These are phyloP conservation scores for Torrubiella hemipterigena DNA, from an alignment of 2,329 filamentous ascomycete species.

Conservation along the genomic window DNA sequence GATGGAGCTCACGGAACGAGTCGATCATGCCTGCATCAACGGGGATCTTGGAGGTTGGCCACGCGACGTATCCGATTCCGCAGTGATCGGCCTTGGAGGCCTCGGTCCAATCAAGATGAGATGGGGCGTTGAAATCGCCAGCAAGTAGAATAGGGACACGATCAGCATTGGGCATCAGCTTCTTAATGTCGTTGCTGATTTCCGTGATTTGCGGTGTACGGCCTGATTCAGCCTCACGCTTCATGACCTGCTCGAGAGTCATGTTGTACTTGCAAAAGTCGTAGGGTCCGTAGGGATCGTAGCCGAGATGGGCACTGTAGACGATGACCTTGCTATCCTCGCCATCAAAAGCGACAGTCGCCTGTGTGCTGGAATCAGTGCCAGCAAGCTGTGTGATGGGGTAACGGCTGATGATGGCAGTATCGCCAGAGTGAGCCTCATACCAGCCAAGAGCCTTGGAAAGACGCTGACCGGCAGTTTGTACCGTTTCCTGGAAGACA, in stretches of 20 bases:
- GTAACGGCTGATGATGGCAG: slow-evolving; percentile 25
- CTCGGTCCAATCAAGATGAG: slow-evolving; percentile 28
- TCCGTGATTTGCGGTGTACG: slow-evolving; percentile 25
- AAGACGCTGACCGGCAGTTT: slow-evolving; percentile 18
- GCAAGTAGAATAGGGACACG: slow-evolving; percentile 21
- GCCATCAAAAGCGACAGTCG: slow-evolving; percentile 22
- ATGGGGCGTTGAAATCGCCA: slow-evolving; percentile 31
- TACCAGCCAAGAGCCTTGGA: slow-evolving; percentile 27
- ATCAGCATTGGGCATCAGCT: slow-evolving; percentile 17
- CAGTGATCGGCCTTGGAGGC: slow-evolving; percentile 21
- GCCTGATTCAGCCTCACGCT: slow-evolving; percentile 20
- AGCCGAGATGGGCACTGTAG: slow-evolving; percentile 24
- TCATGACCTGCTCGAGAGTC: slow-evolving; percentile 18
- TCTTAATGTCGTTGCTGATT: slow-evolving; percentile 20
- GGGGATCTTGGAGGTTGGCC: slow-evolving; percentile 25
- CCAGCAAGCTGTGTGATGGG: slow-evolving; percentile 20
- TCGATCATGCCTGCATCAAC: slow-evolving; percentile 23
- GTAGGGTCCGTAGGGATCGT: slow-evolving; percentile 28
- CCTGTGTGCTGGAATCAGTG: slow-evolving; percentile 16
- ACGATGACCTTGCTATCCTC: slow-evolving; percentile 18
- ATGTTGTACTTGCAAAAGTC: slow-evolving; percentile 27
- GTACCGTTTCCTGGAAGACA: slow-evolving; percentile 23
- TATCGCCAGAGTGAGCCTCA: slow-evolving; percentile 18
- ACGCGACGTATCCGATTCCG: slow-evolving; percentile 18
- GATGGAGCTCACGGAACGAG: slow-evolving; percentile 24